Percentiles rank a stretch among this genome's conserved stretches.
Evolutionary conservation across 768 basidiomycete genomes (phyloP).

Genomic region (Tulasnella sp.): DNA sequence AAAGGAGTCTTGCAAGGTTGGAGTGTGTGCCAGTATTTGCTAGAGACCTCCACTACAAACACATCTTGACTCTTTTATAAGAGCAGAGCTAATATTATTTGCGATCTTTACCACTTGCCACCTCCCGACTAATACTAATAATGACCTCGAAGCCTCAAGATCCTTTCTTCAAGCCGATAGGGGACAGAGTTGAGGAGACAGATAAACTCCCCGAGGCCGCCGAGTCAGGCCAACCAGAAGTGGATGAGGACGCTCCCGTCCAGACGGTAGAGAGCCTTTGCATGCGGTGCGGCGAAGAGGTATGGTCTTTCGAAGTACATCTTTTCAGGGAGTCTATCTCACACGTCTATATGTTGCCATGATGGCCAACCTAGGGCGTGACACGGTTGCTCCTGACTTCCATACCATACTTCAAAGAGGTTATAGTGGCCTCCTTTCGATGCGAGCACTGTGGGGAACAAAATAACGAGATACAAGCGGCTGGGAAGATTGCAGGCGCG

Average conservation of each 20-base stretch:
- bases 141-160: slow-evolving; percentile 28
- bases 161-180: slow-evolving; percentile 57
- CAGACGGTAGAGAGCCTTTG: slow-evolving; percentile 88
- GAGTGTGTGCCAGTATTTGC: not conserved
- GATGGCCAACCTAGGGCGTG: slow-evolving; percentile 57
- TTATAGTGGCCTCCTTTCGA: slow-evolving; percentile 94
- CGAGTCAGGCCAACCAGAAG: slow-evolving; percentile 34
- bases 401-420: slow-evolving; percentile 92
- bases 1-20: not conserved
- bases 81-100: not conserved
- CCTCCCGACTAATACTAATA: not conserved
- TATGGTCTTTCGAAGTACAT: slow-evolving; percentile 32
- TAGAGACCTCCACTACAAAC: not conserved
- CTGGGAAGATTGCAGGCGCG: slow-evolving; percentile 78
- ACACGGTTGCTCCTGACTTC: slow-evolving; percentile 86
- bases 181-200: slow-evolving; percentile 50
- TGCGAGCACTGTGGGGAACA: slow-evolving; percentile 86
- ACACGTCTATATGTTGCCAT: not conserved
- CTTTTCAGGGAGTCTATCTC: not conserved
- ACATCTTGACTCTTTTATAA: not conserved
- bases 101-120: slow-evolving; percentile 5
- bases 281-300: slow-evolving; percentile 91
- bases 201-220: slow-evolving; percentile 37
- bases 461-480: slow-evolving; percentile 95
- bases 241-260: slow-evolving; percentile 60